Evolutionary conservation across 2,329 filamentous ascomycete genomes (phyloP), one percentile per base, ranked within the genome.

Genomic region (Sclerotinia borealis): DNA sequence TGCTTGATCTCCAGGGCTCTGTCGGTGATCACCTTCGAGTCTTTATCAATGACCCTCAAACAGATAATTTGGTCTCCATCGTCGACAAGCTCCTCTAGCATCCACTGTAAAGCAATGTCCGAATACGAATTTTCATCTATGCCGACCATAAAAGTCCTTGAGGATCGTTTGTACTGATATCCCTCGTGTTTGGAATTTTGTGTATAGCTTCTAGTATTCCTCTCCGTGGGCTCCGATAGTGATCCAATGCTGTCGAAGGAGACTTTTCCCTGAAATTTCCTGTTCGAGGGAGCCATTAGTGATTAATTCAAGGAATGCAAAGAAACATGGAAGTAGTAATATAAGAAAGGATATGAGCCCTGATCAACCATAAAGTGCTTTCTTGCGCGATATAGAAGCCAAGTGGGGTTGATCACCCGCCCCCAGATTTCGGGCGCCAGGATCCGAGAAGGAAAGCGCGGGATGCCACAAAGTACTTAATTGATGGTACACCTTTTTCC

Each of bases 1-100:
- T 80, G 79, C n/a, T 81, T 81, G 65, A 80, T 80, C 68, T 87
- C 83, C 11, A 86, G 77, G 59, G 80, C 83, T 13, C 78, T 76
- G 65, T 87, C 85, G 63, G 80, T 84, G 45, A 84, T 83, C 66
- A 89, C 83, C 68, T 84, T 85, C 59, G 85, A 84, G 71, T 90
- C 86, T 72, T 88, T 89, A 70, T 90, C 88, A 29, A 91, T 83
- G 2, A 90, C 88, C 61, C 87, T 79, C 58, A 91, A 75, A 73
- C 88, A 91, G 36, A 91, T 86, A 63, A 91, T 86, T 73, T 91
- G 87, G 70, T 91, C 88, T 4, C 88, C 88, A 74, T 91, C 88
- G 69, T 91, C 88, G n/a, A 91, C 87, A 60, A 91, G 77, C 74
- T 91, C 88, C 69, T 91, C 87, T 59, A 91, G 82, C 66, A 91